These are phyloP conservation scores for Recurvomyces mirabilis DNA, from an alignment of 495 filamentous ascomycete species.

Conservation along the genomic window DNA sequence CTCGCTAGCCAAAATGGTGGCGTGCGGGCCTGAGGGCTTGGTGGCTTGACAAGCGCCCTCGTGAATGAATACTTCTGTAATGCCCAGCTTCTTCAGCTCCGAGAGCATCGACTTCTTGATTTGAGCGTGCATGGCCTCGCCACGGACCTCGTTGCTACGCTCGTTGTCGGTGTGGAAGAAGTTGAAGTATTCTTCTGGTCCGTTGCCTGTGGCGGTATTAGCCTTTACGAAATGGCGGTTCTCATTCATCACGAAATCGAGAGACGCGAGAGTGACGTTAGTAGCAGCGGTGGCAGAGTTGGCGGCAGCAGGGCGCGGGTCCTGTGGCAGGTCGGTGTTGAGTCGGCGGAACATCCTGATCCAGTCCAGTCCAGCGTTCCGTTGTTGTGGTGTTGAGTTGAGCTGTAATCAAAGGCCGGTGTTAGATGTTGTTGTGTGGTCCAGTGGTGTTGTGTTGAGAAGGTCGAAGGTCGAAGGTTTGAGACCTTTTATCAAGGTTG, in stretches of 20 bases:
- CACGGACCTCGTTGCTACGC: constrained; percentile 58
- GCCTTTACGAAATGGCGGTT: constrained; percentile 50
- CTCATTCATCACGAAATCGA: constrained; percentile 51
- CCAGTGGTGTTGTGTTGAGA: neutral
- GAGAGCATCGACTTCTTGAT: constrained; percentile 4
- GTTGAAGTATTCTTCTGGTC: constrained; percentile 56
- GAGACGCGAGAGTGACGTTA: too few species aligned
- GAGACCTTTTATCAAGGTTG: too few species aligned
- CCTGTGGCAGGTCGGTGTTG: constrained; percentile 53
- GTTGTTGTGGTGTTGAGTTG: neutral
- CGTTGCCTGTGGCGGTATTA: constrained; percentile 40
- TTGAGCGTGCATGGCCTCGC: constrained; percentile 51
- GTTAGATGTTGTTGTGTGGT: constrained; percentile 3
- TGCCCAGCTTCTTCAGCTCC: constrained; percentile 4
- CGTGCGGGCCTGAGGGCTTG: constrained; percentile 39
- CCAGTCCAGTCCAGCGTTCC: neutral
- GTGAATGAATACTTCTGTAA: constrained; percentile 1
- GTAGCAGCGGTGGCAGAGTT: too few species aligned
- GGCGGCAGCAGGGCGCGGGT: too few species aligned
- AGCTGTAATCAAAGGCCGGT: neutral
- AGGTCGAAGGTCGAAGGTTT: too few species aligned
- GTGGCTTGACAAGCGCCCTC: constrained; percentile 25
- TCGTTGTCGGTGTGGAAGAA: constrained; percentile 60
- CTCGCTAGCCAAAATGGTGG: constrained; percentile 54
- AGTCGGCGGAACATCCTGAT: constrained; percentile 51